Base-by-base conservation (phyloP, 2,329 filamentous ascomycete genomes). In the Claviceps citrina region DNA sequence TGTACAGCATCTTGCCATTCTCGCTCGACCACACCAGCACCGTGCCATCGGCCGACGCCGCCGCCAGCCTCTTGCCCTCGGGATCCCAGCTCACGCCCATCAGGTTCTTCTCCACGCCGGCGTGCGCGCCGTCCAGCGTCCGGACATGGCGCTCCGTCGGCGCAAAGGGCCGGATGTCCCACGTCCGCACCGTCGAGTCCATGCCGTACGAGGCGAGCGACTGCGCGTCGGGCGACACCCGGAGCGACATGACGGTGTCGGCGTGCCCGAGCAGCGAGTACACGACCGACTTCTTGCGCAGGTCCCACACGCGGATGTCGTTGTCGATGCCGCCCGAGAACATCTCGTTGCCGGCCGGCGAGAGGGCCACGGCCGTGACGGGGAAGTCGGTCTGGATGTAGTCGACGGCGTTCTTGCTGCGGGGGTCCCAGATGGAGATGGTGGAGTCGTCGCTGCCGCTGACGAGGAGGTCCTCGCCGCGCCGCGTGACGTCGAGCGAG, bases 251-350 rank as follows among this genome's bases (percentile, higher is more conserved):
- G 46, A 98, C 70, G 0, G 89, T 96, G 56, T 98, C 91, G 39
- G 77, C 81, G 58, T 98, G 91, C 0, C 91, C 91, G 10, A 82
- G 62, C 70, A 98, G 79, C 2, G 81, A 81, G 60, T 96, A 95
- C 5, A 85, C 77, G 3, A 93, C 74, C 6, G 81, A 74, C 61
- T 93, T 86, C 66, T 94, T 96, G 49, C 91, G 78, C 54, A 96
- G 64, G 60, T 98, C 91, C 89, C 91, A 98, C 16, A 93, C 87
- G 52, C 87, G 85, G 57, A 98, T 93, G 51, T 93, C 86, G 55
- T 96, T 95, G 63, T 96, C 91, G 50, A 98, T 95, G 18, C 87
- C 84, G 35, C 89, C 89, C 6, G 84, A 82, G 59, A 91, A 98
- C 20, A 98, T 76, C 63, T 96, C 91, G 57, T 94, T 94, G 15